Evolutionary conservation across 2,329 filamentous ascomycete species (phyloP).

Genomic region (Colletotrichum sp.): DNA sequence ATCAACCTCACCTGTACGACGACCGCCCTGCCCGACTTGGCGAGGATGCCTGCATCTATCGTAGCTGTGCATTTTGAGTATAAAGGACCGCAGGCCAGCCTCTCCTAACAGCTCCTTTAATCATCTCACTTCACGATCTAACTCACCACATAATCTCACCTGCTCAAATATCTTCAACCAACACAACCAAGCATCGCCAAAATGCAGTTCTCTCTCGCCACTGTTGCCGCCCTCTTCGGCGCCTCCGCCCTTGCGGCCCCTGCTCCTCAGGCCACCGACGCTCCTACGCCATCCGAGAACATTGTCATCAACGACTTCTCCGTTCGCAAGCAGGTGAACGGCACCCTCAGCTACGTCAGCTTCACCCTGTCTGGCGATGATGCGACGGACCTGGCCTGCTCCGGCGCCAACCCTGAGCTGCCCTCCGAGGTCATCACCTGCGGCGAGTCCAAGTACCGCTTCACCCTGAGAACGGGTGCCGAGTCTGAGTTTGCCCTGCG

Average conservation of each 20-base stretch:
- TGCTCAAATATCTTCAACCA: neutral
- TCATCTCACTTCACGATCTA: neutral
- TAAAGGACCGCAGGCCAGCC: neutral
- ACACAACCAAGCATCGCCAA: neutral
- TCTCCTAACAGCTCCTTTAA: neutral
- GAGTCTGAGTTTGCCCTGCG: constrained; percentile 23
- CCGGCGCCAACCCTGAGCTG: constrained; percentile 13
- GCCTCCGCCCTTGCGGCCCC: constrained; percentile 24
- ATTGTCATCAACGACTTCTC: constrained; percentile 27
- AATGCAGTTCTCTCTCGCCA: constrained; percentile 28
- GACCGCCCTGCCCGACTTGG: neutral
- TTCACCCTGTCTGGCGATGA: constrained; percentile 27
- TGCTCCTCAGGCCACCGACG: neutral
- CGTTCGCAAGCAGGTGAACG: constrained; percentile 25
- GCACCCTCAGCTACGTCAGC: constrained; percentile 18
- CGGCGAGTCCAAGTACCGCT: constrained; percentile 32
- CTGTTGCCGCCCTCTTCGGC: constrained; percentile 23
- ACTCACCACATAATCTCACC: neutral
- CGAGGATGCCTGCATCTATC: neutral
- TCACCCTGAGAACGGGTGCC: constrained; percentile 25
- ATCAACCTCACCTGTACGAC: neutral
- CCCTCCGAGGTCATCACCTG: constrained; percentile 29
- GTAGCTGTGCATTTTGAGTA: neutral
- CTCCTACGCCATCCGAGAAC: constrained; percentile 24
- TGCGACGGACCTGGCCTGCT: constrained; percentile 22